Percentiles rank a stretch among this genome's conserved stretches.
These are phyloP conservation scores for Kazachstania sp. DNA, from an alignment of 1,139 yeast genomes.

Conservation along the genomic window DNA sequence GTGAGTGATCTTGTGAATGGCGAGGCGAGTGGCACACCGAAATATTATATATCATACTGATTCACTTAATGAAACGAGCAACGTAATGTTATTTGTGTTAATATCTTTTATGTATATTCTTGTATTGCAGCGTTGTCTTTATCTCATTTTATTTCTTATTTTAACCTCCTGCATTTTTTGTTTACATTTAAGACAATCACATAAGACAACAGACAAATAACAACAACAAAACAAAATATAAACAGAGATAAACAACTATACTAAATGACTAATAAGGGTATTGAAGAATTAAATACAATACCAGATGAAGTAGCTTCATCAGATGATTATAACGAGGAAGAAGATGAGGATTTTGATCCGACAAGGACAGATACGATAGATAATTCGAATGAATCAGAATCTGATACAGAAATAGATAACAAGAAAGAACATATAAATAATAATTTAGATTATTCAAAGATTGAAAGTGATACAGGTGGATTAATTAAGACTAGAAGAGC, in stretches of 20 bases:
- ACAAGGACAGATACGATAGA: constrained; percentile 18
- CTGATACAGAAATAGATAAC: constrained; percentile 19
- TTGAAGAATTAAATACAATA: not conserved
- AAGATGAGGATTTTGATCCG: constrained; percentile 59
- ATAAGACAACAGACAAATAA: no score
- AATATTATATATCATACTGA: no score
- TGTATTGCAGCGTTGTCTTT: no score
- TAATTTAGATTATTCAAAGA: constrained; percentile 33
- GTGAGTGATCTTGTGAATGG: no score
- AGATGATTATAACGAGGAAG: constrained; percentile 49
- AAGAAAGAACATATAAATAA: constrained; percentile 11
- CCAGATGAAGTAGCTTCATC: constrained; percentile 4
- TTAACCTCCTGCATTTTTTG: no score
- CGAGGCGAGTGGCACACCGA: no score
- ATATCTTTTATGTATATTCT: no score
- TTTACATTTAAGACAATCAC: no score
- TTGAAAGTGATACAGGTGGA: constrained; percentile 47
- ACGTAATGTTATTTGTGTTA: no score
- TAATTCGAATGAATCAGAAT: constrained; percentile 19
- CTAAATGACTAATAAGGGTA: not conserved
- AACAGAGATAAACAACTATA: not conserved
- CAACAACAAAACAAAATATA: no score
- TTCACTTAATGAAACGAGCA: no score
- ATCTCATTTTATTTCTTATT: no score
- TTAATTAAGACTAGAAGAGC: constrained; percentile 50